phyloP scores from a whole-genome alignment of 441 rosid genomes.

The Euphorbia schlechtendalii region DNA sequence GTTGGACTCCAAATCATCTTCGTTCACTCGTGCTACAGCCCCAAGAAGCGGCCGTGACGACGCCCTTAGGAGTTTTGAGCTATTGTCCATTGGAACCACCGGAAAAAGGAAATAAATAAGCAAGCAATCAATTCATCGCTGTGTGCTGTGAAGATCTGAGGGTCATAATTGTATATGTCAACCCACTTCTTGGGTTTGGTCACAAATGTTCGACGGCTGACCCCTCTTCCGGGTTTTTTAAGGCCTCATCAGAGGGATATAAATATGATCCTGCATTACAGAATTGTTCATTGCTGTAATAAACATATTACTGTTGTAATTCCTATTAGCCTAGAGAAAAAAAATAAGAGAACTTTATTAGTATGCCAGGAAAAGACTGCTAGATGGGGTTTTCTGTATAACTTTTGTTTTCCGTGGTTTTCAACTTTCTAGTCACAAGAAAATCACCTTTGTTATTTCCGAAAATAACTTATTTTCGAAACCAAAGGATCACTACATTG shows the following conservation, averaged over 20 bases:
- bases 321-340: background rate
- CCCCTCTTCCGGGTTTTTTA: slow-evolving; percentile 14
- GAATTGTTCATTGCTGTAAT: slow-evolving; percentile 14
- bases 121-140: background rate
- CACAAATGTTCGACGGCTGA: too few species aligned
- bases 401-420: too few species aligned
- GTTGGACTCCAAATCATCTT: slow-evolving; percentile 45
- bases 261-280: background rate
- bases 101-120: slow-evolving; percentile 51
- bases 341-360: background rate
- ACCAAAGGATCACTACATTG: too few species aligned
- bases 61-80: slow-evolving; percentile 68
- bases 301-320: slow-evolving; percentile 1
- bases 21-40: slow-evolving; percentile 51
- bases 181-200: slow-evolving; percentile 6
- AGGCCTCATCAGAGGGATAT: background rate
- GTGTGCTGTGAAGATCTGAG: slow-evolving; percentile 16
- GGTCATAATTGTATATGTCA: slow-evolving; percentile 20
- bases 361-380: background rate
- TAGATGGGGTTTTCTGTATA: too few species aligned
- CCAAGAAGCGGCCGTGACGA: slow-evolving; percentile 52
- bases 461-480: too few species aligned
- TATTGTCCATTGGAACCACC: slow-evolving; percentile 55
- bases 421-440: too few species aligned
- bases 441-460: too few species aligned